Evolutionary conservation across 306 rosid genomes (phyloP), one percentile per base, ranked within the genome.

Genomic region (Cyclanthera cordifolia): DNA sequence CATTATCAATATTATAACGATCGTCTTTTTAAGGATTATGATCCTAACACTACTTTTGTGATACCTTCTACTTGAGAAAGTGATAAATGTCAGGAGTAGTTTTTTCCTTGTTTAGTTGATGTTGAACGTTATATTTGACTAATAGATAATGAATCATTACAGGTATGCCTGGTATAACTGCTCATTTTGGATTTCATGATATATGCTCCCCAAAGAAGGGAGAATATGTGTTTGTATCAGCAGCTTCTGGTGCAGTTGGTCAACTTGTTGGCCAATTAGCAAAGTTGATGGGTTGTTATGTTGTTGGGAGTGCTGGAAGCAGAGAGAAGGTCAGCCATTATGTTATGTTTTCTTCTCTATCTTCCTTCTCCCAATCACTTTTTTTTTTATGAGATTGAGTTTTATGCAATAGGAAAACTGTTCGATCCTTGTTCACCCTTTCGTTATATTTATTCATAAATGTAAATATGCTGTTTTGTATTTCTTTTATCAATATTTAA

Each of bases 301-400:
- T 80, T n/a, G 84, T 76, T 63, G 84, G 80, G 25, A 76, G 80
- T 76, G 80, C 84, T 39, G 80, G 83, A 37, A 80, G 78, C 49
- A 54, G 49, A 21, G 78, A 76, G 32, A 76, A 80, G 80, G 84
- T 76, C 47, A 48, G 60, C 11, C 20, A 21, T 45, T 43, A 4
- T 64, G 19, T 30, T n/a, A 39, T 37, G 39, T 21, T 28, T 63
- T 64, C 34, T 41, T 43, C 49, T 8, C 34, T 23, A 6, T 14
- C 8, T 8, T 37, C 6, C 15, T 51, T 63, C 21, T 30, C 19
- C 37, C 48, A 8, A 54, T 23, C 15, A 54, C 51, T 9, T 16
- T 24, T 48, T 12, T n/a, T 52, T 10, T 30, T 16, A 19, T 5
- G 3, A 23, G 15, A 49, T 49, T 51, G 13, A 51, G 54, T n/a